These are phyloP conservation scores for Metschnikowia chrysomelidarum DNA, from an alignment of 805 yeast species.

Conservation along the genomic window DNA sequence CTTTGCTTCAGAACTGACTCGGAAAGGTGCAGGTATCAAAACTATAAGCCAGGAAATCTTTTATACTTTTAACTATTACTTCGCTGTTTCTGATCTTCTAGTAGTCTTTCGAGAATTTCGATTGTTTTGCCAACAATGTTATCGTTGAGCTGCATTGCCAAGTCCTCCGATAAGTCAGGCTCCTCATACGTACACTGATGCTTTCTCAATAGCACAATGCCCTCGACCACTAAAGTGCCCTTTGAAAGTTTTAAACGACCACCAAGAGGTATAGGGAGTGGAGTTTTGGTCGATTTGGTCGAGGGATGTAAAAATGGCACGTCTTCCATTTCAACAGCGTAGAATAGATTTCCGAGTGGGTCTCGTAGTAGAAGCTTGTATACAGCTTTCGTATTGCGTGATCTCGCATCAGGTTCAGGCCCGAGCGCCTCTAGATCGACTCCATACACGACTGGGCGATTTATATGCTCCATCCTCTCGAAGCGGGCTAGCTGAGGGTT, in stretches of 20 bases:
- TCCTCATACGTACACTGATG: conserved; percentile 34
- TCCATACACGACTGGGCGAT: conserved; percentile 43
- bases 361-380: conserved; percentile 63
- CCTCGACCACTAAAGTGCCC: conserved; percentile 48
- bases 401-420: conserved; percentile 17
- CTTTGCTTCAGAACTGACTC: conserved; percentile 41
- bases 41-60: conserved; percentile 7
- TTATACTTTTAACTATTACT: neutral
- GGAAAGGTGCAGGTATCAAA: conserved; percentile 9
- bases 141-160: conserved; percentile 30
- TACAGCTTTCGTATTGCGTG: conserved; percentile 17
- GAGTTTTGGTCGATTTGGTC: conserved; percentile 21
- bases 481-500: conserved; percentile 60
- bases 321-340: conserved; percentile 57
- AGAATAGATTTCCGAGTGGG: conserved; percentile 46
- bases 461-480: conserved; percentile 49
- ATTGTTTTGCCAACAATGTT: conserved; percentile 27
- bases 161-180: conserved; percentile 22
- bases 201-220: conserved; percentile 40
- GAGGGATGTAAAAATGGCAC: conserved; percentile 45
- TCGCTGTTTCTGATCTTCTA: conserved; percentile 8
- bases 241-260: conserved; percentile 52
- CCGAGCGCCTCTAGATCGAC: conserved; percentile 39
- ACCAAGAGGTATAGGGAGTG: conserved; percentile 47
- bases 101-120: conserved; percentile 29